Evolutionary conservation across 2,329 filamentous ascomycete genomes (phyloP), one percentile per base, ranked within the genome.

Genomic region (Hirsutella minnesotensis): DNA sequence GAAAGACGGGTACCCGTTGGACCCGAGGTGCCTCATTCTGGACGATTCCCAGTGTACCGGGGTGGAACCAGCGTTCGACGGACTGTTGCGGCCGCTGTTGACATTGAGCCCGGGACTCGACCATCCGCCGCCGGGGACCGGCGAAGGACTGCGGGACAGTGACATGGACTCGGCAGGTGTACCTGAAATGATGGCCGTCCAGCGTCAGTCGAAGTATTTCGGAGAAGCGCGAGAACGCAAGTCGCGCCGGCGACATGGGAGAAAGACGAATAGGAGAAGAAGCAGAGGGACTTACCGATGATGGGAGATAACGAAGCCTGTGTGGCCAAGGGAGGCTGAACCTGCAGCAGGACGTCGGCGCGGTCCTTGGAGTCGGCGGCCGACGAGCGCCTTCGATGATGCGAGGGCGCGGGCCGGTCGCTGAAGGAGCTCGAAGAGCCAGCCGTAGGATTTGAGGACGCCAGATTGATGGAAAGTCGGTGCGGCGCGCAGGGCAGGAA

Each of bases 111-210:
- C 86, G 44, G 84, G 87, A 64, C 83, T 92, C 44, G 86, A 79
- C 89, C 90, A 95, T 53, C 88, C 88, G 58, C 86, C 87, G 55
- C 84, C 83, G 47, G 80, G 83, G 49, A 79, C 75, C 48, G 89
- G 90, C 44, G 87, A 95, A 40, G 89, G 86, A 58, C 86, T 94
- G 65, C 87, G 80, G 52, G 88, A 92, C 49, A 90, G 68, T 52
- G 85, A 85, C 89, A 95, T 95, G 55, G 68, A 65, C 51, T 63
- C 56, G 53, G 66, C 70, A 36, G 77, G 72, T 41, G 72, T 79
- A 56, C 75, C 71, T 75, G 61, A 8, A 9, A 41, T 22, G 43
- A 22, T 12, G 16, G 5, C 10, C 21, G 16, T n/a, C 3, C 3
- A 31, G 24, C 33, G 21, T 31, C 21, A 22, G 21, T 24, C 21